Conservation (phyloP, 2,329 filamentous ascomycete genomes). For the Periglandula ipomoeae region DNA sequence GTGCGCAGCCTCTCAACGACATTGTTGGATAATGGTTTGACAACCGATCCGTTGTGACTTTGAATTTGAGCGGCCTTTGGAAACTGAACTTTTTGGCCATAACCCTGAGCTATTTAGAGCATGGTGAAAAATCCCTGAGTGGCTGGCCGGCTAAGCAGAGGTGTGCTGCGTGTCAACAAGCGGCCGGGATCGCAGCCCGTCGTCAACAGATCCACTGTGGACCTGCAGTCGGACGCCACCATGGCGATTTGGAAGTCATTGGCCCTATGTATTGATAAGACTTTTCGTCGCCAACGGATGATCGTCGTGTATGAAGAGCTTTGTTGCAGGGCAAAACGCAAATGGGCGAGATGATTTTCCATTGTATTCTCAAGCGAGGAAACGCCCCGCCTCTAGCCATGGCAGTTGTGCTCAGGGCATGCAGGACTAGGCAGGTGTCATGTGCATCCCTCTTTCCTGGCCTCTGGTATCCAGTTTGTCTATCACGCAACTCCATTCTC, state of each 20-base stretch:
- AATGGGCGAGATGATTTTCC: background rate
- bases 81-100: too few species aligned
- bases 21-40: too few species aligned
- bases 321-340: background rate
- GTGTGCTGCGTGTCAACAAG: conserved; percentile 4
- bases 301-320: background rate
- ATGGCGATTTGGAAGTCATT: background rate
- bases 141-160: background rate
- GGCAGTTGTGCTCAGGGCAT: background rate
- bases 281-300: background rate
- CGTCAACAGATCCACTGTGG: conserved; percentile 1
- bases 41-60: too few species aligned
- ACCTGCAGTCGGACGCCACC: conserved; percentile 1
- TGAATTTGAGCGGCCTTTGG: too few species aligned
- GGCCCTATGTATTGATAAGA: background rate
- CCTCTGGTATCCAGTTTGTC: background rate
- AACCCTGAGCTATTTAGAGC: too few species aligned
- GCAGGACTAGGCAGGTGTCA: background rate
- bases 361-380: background rate
- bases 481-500: background rate
- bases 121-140: too few species aligned
- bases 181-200: conserved; percentile 3
- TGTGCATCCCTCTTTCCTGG: background rate
- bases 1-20: too few species aligned
- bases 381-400: background rate